Percentiles rank a stretch among this genome's conserved stretches.
These are phyloP conservation scores for Ajuga reptans DNA, from an alignment of 305 asterid species.

Conservation along the genomic window DNA sequence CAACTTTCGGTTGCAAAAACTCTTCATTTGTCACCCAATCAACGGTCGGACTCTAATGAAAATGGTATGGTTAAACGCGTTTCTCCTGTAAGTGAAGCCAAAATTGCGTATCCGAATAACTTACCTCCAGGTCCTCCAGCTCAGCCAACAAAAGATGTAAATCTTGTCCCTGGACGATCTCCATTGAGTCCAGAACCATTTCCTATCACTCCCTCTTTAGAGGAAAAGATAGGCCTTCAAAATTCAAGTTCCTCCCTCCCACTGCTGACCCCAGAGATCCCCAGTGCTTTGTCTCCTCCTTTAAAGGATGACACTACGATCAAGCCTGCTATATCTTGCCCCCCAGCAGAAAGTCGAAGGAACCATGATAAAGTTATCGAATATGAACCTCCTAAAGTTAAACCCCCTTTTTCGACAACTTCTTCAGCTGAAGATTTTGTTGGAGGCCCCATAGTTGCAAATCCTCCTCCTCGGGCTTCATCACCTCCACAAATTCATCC, in stretches of 20 bases:
- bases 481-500: constrained; percentile 26
- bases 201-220: constrained; percentile 32
- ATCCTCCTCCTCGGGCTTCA: constrained; percentile 24
- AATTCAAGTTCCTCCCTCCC: constrained; percentile 25
- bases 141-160: constrained; percentile 35
- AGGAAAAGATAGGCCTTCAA: constrained; percentile 30
- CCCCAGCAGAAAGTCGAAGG: constrained; percentile 15
- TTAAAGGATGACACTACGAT: constrained; percentile 26
- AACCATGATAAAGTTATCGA: constrained; percentile 21
- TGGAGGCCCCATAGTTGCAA: constrained; percentile 16
- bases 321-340: constrained; percentile 23
- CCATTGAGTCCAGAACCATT: constrained; percentile 22
- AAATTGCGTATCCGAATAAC: constrained; percentile 23
- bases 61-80: constrained; percentile 18
- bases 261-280: constrained; percentile 24
- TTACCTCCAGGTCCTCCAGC: constrained; percentile 30
- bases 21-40: constrained; percentile 18
- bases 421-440: constrained; percentile 27
- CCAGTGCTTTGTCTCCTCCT: constrained; percentile 29
- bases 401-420: constrained; percentile 26
- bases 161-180: constrained; percentile 21
- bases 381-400: constrained; percentile 18
- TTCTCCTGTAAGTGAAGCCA: constrained; percentile 29
- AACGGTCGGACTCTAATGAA: constrained; percentile 21
- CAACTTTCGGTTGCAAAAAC: constrained; percentile 23